phyloP scores from a whole-genome alignment of 2,329 filamentous ascomycete genomes.

The Epichloe sp. region DNA sequence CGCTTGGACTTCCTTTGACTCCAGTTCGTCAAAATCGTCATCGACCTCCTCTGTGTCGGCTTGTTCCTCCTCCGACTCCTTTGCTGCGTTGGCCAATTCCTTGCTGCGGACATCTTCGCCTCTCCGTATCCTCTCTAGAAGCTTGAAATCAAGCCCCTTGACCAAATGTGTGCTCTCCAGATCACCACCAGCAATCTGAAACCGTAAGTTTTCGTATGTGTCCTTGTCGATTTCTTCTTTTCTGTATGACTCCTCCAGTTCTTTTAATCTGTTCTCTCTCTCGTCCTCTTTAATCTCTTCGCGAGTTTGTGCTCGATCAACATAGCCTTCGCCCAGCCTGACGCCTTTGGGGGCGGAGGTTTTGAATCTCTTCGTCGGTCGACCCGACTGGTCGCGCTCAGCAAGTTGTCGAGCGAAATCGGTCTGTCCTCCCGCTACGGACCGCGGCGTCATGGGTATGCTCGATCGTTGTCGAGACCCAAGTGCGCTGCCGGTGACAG shows the following conservation, averaged over 20 bases:
- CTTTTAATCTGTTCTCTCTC: slow-evolving; percentile 53
- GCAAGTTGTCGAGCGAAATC: slow-evolving; percentile 79
- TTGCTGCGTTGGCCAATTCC: slow-evolving; percentile 9
- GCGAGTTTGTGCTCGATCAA: slow-evolving; percentile 62
- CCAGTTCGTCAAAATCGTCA: slow-evolving; percentile 49
- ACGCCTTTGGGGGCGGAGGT: slow-evolving; percentile 73
- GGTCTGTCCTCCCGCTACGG: slow-evolving; percentile 38
- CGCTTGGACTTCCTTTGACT: slow-evolving; percentile 39
- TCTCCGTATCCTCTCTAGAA: slow-evolving; percentile 54
- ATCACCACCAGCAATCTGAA: slow-evolving; percentile 73
- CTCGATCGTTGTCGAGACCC: slow-evolving; percentile 68
- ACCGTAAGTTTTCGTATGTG: slow-evolving; percentile 62
- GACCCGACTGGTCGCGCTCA: slow-evolving; percentile 46
- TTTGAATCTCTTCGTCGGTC: slow-evolving; percentile 59
- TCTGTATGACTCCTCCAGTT: slow-evolving; percentile 71
- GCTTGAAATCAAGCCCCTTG: slow-evolving; percentile 79
- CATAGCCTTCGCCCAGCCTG: slow-evolving; percentile 67
- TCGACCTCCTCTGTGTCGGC: slow-evolving; percentile 35
- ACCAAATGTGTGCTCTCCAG: slow-evolving; percentile 71
- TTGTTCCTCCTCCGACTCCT: slow-evolving; percentile 17
- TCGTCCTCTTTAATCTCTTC: slow-evolving; percentile 39
- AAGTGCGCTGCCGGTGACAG: slow-evolving; percentile 34
- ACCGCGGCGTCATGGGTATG: slow-evolving; percentile 91
- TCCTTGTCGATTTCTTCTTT: slow-evolving; percentile 69
- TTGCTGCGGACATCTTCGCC: slow-evolving; percentile 54